These are phyloP conservation scores for Setaria italica DNA, from an alignment of 202 grass and related monocot species.

Conservation along the genomic window DNA sequence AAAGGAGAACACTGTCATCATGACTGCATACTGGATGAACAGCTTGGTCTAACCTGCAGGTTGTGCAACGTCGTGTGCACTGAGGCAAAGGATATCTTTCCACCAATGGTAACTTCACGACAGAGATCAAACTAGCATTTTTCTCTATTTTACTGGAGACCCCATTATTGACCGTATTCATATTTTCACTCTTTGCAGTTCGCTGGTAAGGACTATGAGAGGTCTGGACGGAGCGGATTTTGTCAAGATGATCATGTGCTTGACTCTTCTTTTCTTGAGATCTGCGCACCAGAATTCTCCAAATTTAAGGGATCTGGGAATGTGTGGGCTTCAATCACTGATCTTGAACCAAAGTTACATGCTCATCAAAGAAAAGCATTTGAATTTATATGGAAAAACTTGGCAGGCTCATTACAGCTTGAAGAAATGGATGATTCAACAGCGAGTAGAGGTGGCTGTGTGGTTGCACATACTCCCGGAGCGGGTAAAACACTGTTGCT, in stretches of 20 bases:
- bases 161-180: slow-evolving; percentile 10
- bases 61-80: slow-evolving; percentile 64
- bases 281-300: slow-evolving; percentile 46
- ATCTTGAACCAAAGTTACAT: slow-evolving; percentile 69
- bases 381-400: slow-evolving; percentile 88
- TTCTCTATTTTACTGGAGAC: slow-evolving; percentile 15
- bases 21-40: slow-evolving; percentile 72
- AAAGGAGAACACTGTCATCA: slow-evolving; percentile 61
- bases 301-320: slow-evolving; percentile 48
- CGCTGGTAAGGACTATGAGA: slow-evolving; percentile 49
- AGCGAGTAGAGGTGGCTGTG: slow-evolving; percentile 73
- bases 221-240: slow-evolving; percentile 21
- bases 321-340: slow-evolving; percentile 66
- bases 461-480: slow-evolving; percentile 90
- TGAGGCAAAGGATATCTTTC: slow-evolving; percentile 77
- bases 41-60: slow-evolving; percentile 67
- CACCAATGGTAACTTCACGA: slow-evolving; percentile 65
- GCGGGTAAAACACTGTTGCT: slow-evolving; percentile 85
- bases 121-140: background rate
- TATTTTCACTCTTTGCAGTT: slow-evolving; percentile 40
- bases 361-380: slow-evolving; percentile 83
- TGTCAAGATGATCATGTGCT: slow-evolving; percentile 44
- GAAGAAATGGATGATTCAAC: slow-evolving; percentile 59
- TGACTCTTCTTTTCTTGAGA: slow-evolving; percentile 48
- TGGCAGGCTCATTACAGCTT: slow-evolving; percentile 59